A percentile compares a stretch with the other conserved stretches of the same genome.
Evolutionary conservation across 495 filamentous ascomycete species (phyloP).

Genomic region (Apiosordaria backusii): DNA sequence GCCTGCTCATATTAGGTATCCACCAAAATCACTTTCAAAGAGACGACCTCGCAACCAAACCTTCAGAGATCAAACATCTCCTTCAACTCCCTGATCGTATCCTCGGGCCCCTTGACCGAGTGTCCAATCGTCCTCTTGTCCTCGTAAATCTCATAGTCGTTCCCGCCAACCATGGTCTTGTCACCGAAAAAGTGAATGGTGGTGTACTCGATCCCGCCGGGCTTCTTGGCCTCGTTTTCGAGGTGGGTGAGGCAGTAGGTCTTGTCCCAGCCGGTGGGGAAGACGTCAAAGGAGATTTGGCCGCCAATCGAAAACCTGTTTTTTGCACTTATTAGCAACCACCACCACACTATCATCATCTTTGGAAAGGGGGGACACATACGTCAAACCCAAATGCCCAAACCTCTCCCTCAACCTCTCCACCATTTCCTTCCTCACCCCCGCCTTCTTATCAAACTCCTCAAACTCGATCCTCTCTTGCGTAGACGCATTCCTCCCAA

Average conservation of each 20-base stretch:
- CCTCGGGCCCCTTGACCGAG: slow-evolving; percentile 71
- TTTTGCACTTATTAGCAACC: slow-evolving; percentile 1
- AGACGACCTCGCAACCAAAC: not conserved
- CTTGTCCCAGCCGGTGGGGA: slow-evolving; percentile 97
- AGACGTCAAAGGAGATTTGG: slow-evolving; percentile 97
- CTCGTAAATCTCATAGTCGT: slow-evolving; percentile 89
- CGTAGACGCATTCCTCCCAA: slow-evolving; percentile 85
- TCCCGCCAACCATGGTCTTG: slow-evolving; percentile 84
- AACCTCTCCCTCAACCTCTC: slow-evolving; percentile 74
- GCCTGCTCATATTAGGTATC: not conserved
- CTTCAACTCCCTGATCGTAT: slow-evolving; percentile 73
- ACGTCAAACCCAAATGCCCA: slow-evolving; percentile 80
- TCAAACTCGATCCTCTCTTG: slow-evolving; percentile 78
- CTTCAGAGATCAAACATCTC: slow-evolving; percentile 69
- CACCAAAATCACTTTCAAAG: not conserved
- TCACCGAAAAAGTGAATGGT: slow-evolving; percentile 98
- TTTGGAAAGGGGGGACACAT: slow-evolving; percentile 32
- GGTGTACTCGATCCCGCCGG: slow-evolving; percentile 68
- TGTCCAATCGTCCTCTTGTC: slow-evolving; percentile 83
- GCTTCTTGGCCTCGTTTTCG: slow-evolving; percentile 68
- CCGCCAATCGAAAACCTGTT: slow-evolving; percentile 85
- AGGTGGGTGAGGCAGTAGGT: slow-evolving; percentile 92
- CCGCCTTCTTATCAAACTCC: slow-evolving; percentile 69
- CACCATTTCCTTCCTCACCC: slow-evolving; percentile 70
- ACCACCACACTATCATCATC: not conserved